Base-by-base conservation (phyloP, 2,329 filamentous ascomycete species). In the Thielaviopsis musarum region DNA sequence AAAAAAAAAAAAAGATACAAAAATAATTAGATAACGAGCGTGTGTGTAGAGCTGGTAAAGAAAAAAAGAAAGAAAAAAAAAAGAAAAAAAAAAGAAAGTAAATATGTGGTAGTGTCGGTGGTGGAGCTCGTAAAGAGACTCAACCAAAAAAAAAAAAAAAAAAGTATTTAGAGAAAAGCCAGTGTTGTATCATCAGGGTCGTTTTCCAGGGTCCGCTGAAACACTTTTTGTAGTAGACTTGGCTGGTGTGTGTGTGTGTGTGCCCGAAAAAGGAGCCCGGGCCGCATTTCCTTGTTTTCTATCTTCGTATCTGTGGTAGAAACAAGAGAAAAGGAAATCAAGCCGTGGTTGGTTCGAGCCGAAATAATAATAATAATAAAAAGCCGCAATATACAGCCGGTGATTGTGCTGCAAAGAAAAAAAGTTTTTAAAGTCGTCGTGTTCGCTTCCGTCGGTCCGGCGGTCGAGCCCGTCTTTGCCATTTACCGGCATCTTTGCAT, bases 201-300 rank as follows among this genome's bases (percentile, higher is more conserved):
- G 56, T 53, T 38, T 53, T 58, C 49, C 56, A 58, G 48, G 45
- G 26, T 38, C 28, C 28, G 24, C 49, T 26, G 49, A 52, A 52
- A 52, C 21, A 52, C 24, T 13, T 24, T 52, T 13, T 52, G 21
- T 24, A 24, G 49, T 5, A 5, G 30, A 34, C 30, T 5, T 34
- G 30, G 10, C 30, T 7, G 9, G 10, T 26, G 24, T 26, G n/a
- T n/a, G 26, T 28, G 26, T 28, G 26, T 28, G 30, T 12, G 30
- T 10, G 30, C 30, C 30, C 4, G 30, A 9, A 34, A 34, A 34
- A 34, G 24, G 24, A n/a, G 24, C 24, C 24, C 24, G 24, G 3
- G 24, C 24, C 24, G 24, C 24, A 26, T 26, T 26, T 26, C 24
- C 3, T 26, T 26, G 3, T 26, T 26, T 6, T 26, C 24, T 3